phyloP scores from a whole-genome alignment of 1,284 basidiomycete species.

The Flammula alnicola region DNA sequence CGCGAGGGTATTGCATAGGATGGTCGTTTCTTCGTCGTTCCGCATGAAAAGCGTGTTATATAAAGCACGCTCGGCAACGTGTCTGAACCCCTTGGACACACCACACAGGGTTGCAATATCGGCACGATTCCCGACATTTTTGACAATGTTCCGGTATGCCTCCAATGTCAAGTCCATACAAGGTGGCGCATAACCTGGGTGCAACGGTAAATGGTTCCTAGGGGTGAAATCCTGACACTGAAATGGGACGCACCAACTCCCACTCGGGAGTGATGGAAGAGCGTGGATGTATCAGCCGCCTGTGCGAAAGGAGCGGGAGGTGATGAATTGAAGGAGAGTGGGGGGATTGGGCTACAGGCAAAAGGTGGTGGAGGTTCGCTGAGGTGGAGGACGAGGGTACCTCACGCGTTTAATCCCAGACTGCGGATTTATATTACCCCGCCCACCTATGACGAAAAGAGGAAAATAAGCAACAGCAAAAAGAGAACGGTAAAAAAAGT shows the following conservation, averaged over 20 bases:
- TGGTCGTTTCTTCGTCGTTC: constrained; percentile 40
- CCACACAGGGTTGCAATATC: constrained; percentile 60
- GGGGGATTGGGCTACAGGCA: background rate
- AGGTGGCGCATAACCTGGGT: constrained; percentile 40
- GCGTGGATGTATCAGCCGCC: constrained; percentile 21
- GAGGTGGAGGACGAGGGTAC: constrained; percentile 7
- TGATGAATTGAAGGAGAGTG: constrained; percentile 2
- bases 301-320: constrained; percentile 13
- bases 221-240: background rate
- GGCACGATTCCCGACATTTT: constrained; percentile 49
- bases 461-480: constrained; percentile 21
- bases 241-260: constrained; percentile 28
- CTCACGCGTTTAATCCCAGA: background rate
- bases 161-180: constrained; percentile 63
- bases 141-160: constrained; percentile 58
- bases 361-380: background rate
- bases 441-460: constrained; percentile 18
- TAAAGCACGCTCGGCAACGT: constrained; percentile 57
- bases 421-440: constrained; percentile 14
- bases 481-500: constrained; percentile 23
- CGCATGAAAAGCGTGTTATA: constrained; percentile 61
- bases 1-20: constrained; percentile 52
- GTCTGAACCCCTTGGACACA: constrained; percentile 58
- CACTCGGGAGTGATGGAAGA: constrained; percentile 18
- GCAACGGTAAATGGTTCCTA: constrained; percentile 1